phyloP scores from a whole-genome alignment of 2,329 filamentous ascomycete species.

The Calonectria montana region DNA sequence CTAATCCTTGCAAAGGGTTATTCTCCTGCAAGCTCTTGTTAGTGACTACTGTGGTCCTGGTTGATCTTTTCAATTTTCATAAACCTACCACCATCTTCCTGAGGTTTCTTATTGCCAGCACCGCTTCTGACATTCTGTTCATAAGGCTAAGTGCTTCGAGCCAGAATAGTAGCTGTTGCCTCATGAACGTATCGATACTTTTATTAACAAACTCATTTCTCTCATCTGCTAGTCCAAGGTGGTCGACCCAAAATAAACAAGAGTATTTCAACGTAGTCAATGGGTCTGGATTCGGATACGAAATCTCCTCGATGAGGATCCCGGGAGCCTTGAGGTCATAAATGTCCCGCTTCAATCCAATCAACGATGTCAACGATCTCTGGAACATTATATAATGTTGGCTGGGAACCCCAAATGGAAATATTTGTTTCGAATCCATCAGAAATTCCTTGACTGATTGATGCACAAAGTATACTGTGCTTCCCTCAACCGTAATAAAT shows the following conservation, averaged over 20 bases:
- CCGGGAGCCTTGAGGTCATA: conserved; percentile 42
- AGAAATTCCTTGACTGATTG: conserved; percentile 59
- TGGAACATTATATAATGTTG: conserved; percentile 48
- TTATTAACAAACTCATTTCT: background rate
- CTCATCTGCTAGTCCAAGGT: conserved; percentile 4
- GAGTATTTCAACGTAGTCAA: conserved; percentile 30
- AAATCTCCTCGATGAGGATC: conserved; percentile 21
- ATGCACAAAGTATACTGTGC: conserved; percentile 51
- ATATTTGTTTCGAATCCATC: conserved; percentile 38
- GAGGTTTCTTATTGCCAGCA: background rate
- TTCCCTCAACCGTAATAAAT: conserved; percentile 50
- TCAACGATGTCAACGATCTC: conserved; percentile 48
- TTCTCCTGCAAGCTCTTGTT: background rate
- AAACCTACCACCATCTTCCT: background rate
- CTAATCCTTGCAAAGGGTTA: background rate
- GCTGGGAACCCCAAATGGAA: conserved; percentile 39
- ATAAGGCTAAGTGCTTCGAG: conserved; percentile 55
- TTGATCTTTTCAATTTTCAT: background rate
- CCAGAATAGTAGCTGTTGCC: conserved; percentile 49
- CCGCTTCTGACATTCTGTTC: conserved; percentile 14
- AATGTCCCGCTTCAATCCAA: conserved; percentile 49
- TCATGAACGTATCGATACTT: background rate
- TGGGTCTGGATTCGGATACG: conserved; percentile 20
- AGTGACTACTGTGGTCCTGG: background rate
- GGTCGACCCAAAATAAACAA: conserved; percentile 36